A percentile compares a stretch with the other conserved stretches of the same genome.
Conservation (phyloP, 1,284 basidiomycete species). For the Ganoderma meredithae region DNA sequence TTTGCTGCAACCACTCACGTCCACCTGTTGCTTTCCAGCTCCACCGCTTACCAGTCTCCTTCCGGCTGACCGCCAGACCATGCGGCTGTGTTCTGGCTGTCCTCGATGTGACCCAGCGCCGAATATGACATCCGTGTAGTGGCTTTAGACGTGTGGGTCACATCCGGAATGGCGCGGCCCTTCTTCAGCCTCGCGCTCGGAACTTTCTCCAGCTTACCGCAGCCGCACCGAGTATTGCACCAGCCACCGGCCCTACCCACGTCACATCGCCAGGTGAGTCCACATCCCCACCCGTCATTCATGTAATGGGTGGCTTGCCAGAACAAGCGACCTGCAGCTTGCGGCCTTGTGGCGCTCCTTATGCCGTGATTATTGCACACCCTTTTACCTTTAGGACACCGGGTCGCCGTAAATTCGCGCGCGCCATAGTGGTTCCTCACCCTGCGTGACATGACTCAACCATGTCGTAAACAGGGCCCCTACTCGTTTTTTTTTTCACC, state of each 20-base stretch:
- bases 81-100: conserved; percentile 24
- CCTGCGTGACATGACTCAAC: conserved; percentile 22
- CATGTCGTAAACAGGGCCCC: conserved; percentile 27
- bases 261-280: neutral
- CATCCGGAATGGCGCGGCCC: neutral
- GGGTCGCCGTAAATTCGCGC: conserved; percentile 15
- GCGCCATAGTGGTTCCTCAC: neutral
- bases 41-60: conserved; percentile 11
- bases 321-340: conserved; percentile 6
- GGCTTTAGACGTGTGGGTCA: neutral
- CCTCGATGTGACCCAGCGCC: conserved; percentile 22
- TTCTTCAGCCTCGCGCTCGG: neutral
- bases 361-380: conserved; percentile 28
- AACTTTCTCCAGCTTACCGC: neutral
- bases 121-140: conserved; percentile 16
- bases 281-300: neutral
- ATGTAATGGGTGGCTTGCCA: neutral
- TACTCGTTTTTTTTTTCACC: neutral
- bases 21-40: neutral
- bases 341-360: conserved; percentile 24
- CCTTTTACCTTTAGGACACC: conserved; percentile 15
- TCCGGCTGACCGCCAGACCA: conserved; percentile 15
- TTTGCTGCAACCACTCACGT: conserved; percentile 1
- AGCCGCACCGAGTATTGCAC: neutral
- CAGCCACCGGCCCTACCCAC: neutral